Evolutionary conservation across 169 alveolate genomes (phyloP).

Genomic region (Plasmodium yoelii): DNA sequence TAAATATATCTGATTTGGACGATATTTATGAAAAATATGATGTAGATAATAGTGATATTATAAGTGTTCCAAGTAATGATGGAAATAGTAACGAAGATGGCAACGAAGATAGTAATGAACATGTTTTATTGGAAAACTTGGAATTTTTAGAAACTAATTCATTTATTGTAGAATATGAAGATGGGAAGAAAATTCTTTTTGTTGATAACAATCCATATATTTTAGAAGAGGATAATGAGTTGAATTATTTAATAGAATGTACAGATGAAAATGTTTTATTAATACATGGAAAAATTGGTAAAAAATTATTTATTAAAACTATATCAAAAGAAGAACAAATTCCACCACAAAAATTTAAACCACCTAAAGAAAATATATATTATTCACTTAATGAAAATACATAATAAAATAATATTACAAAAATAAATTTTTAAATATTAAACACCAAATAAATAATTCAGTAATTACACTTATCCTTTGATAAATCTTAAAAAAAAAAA

Average conservation of each 20-base stretch:
- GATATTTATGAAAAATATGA: constrained; percentile 26
- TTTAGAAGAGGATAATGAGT: constrained; percentile 38
- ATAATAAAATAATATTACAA: too few relatives aligned
- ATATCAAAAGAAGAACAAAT: constrained; percentile 29
- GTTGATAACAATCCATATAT: constrained; percentile 44
- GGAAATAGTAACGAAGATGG: background rate
- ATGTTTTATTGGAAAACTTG: constrained; percentile 10
- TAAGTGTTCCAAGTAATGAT: constrained; percentile 26
- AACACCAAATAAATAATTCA: too few relatives aligned
- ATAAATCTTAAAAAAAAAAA: too few relatives aligned
- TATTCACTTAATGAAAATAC: constrained; percentile 34
- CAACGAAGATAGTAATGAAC: background rate
- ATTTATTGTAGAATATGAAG: constrained; percentile 42
- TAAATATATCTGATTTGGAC: constrained; percentile 7
- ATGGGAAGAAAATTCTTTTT: constrained; percentile 38
- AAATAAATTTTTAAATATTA: too few relatives aligned
- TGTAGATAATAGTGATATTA: constrained; percentile 18
- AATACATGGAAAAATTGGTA: constrained; percentile 29
- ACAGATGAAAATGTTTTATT: constrained; percentile 30
- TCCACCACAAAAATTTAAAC: background rate
- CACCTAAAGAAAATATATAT: constrained; percentile 3
- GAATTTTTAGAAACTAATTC: constrained; percentile 35
- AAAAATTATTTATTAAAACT: constrained; percentile 43
- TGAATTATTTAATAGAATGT: constrained; percentile 44
- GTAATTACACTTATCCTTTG: too few relatives aligned